Evolutionary conservation across 2,329 filamentous ascomycete genomes (phyloP), one percentile per base, ranked within the genome.

Genomic region (Penicillium oxalicum): DNA sequence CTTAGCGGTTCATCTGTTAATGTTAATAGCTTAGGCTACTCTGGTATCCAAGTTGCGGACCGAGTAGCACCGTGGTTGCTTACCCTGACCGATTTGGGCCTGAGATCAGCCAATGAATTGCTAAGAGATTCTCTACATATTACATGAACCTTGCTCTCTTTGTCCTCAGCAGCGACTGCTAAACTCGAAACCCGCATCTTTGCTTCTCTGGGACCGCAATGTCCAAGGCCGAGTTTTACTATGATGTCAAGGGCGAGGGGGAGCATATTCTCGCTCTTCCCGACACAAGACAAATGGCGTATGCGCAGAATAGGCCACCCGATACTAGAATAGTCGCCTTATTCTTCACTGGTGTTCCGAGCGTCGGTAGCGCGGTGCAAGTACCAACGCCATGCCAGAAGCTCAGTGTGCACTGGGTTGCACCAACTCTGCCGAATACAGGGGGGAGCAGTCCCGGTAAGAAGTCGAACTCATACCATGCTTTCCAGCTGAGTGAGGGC

Each of bases 331-430:
- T 43, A 0, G 37, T 49, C 5, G 28, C 45, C 2, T 29, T 49
- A n/a, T 49, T 49, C 37, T 49, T 49, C 42, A 40, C 47, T 5
- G 47, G 47, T 5, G 18, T 45, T 12, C 32, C 45, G 13, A 40
- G 47, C 37, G 32, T 45, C 13, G 41, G 47, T 9, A 29, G 28
- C 9, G 47, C 28, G 42, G 13, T 32, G 3, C 28, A 38, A 37
- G 32, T 49, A 3, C 36, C 42, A 11, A 32, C 41, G 24, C 18
- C 42, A 36, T 49, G 47, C 34, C 42, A 43, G 18, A 32, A 36
- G 27, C 12, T 49, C n/a, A 18, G 18, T 37, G 47, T 33, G 13
- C 47, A 49, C 32, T 45, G 36, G 27, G 45, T 49, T 33, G 36
- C 42, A 2, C 47, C 43, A 2, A 49, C 47, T 1, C 42, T 41